These are phyloP conservation scores for Theobroma cacao DNA, from an alignment of 345 rosid species.

Conservation along the genomic window DNA sequence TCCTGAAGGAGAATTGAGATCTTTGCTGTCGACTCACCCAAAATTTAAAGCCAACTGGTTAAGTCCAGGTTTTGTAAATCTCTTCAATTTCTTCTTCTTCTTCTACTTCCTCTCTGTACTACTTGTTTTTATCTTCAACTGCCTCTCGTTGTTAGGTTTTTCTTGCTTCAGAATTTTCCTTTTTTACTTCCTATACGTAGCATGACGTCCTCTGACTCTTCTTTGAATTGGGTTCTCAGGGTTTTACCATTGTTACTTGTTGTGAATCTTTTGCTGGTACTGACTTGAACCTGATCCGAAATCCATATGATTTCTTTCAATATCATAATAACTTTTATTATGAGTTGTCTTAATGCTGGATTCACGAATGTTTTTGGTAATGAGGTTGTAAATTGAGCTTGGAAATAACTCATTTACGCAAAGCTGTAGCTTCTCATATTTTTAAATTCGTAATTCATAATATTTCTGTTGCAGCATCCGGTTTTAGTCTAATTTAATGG, in stretches of 20 bases:
- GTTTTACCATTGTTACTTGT: not conserved
- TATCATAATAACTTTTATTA: not conserved
- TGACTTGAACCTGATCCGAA: slow-evolving; percentile 2
- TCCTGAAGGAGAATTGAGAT: not conserved
- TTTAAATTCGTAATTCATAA: not conserved
- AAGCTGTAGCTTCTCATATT: not conserved
- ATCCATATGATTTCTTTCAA: not conserved
- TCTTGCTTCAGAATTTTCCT: not conserved
- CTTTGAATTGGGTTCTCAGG: no score
- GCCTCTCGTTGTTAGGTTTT: not conserved
- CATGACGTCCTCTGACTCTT: not conserved
- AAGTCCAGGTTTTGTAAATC: not conserved
- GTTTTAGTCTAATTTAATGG: not conserved
- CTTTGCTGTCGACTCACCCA: not conserved
- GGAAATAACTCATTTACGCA: no score
- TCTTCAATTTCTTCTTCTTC: not conserved
- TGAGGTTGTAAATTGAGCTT: not conserved
- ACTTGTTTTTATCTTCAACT: not conserved
- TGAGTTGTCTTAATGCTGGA: not conserved
- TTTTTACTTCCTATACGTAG: not conserved
- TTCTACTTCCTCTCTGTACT: not conserved
- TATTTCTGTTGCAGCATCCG: not conserved
- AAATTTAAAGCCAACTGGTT: not conserved
- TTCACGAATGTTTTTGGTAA: not conserved
- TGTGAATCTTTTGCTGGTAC: not conserved